phyloP scores from a whole-genome alignment of 331 rosid species.

The Stylosanthes scabra region DNA sequence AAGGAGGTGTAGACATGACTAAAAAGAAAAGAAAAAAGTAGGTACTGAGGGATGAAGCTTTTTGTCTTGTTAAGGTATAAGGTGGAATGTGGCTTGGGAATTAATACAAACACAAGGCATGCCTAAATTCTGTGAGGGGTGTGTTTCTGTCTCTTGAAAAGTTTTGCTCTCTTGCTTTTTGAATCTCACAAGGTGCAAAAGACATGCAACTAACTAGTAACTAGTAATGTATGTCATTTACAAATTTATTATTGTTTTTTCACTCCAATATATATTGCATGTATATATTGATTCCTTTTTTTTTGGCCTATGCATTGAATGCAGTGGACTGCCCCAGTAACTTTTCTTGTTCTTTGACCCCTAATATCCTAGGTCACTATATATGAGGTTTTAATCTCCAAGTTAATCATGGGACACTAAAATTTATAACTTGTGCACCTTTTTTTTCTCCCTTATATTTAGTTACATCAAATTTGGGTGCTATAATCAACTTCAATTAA shows the following conservation, averaged over 20 bases:
- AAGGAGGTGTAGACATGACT: slow-evolving; percentile 34
- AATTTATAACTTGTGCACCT: not conserved
- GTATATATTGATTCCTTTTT: not conserved
- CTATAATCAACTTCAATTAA: not conserved
- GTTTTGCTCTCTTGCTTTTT: slow-evolving; percentile 39
- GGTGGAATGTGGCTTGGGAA: slow-evolving; percentile 34
- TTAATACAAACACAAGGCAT: slow-evolving; percentile 32
- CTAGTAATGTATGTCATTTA: not conserved
- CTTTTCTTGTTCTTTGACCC: slow-evolving; percentile 40
- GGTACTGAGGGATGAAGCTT: slow-evolving; percentile 29
- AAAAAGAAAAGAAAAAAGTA: slow-evolving; percentile 26
- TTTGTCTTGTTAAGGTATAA: slow-evolving; percentile 36
- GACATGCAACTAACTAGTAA: slow-evolving; percentile 13
- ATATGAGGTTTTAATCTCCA: slow-evolving; percentile 31
- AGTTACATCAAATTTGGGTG: slow-evolving; percentile 36
- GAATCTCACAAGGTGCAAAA: slow-evolving; percentile 33
- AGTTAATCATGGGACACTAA: slow-evolving; percentile 37
- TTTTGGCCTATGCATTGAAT: slow-evolving; percentile 37
- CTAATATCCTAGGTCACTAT: slow-evolving; percentile 38
- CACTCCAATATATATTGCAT: too few relatives aligned
- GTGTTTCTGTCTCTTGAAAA: slow-evolving; percentile 34
- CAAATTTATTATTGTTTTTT: too few relatives aligned
- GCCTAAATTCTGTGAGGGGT: slow-evolving; percentile 27
- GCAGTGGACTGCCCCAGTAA: slow-evolving; percentile 35
- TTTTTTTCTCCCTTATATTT: not conserved